Evolutionary conservation across 208 protist genomes (phyloP).

Genomic region (Angomonas ambiguus): DNA sequence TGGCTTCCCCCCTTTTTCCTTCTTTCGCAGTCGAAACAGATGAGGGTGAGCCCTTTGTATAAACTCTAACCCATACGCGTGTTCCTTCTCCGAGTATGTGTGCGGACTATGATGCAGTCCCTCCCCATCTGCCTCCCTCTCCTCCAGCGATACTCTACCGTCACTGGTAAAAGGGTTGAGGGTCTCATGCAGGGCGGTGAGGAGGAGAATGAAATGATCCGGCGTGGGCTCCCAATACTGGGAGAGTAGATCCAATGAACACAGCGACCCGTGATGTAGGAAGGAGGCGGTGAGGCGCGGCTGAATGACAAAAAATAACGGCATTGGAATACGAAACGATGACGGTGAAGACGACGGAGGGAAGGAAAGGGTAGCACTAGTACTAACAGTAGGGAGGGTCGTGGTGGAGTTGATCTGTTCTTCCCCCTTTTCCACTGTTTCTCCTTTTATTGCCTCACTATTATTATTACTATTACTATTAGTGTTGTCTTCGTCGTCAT

Average conservation of each 20-base stretch:
- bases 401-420: too few relatives aligned
- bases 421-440: neutral
- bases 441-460: neutral
- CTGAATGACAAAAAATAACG: slow-evolving; percentile 70
- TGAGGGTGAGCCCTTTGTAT: slow-evolving; percentile 66
- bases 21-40: slow-evolving; percentile 56
- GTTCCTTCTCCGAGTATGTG: slow-evolving; percentile 63
- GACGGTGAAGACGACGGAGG: too few relatives aligned
- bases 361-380: too few relatives aligned
- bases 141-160: slow-evolving; percentile 46
- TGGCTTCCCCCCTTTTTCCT: neutral
- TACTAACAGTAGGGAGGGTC: too few relatives aligned
- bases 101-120: neutral
- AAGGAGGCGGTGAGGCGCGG: slow-evolving; percentile 73
- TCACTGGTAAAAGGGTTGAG: slow-evolving; percentile 61
- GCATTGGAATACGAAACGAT: too few relatives aligned
- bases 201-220: slow-evolving; percentile 42
- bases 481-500: neutral
- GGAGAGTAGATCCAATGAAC: slow-evolving; percentile 83
- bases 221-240: slow-evolving; percentile 58
- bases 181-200: slow-evolving; percentile 60
- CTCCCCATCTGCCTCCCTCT: slow-evolving; percentile 4
- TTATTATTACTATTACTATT: slow-evolving; percentile 11
- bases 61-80: slow-evolving; percentile 55
- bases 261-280: slow-evolving; percentile 79